Percentiles rank a stretch among this genome's conserved stretches.
phyloP scores from a whole-genome alignment of 2,329 filamentous ascomycete genomes.

The Grosmannia serpens region DNA sequence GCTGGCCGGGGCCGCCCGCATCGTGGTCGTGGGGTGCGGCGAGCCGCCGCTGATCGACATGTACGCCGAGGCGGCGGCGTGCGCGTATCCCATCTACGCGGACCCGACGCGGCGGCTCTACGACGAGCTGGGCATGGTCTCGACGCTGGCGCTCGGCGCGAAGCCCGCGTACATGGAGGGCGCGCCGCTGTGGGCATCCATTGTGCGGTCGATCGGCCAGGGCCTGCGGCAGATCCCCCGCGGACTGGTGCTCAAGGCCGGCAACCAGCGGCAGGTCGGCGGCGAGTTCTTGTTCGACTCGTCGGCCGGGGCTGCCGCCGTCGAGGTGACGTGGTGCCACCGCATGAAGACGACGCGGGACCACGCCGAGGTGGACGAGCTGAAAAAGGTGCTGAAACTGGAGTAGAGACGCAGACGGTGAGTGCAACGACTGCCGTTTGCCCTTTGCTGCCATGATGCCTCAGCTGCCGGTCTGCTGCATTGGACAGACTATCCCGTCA shows the following conservation, averaged over 20 bases:
- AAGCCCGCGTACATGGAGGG: constrained; percentile 54
- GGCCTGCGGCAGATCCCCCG: constrained; percentile 44
- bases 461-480: background rate
- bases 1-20: constrained; percentile 46
- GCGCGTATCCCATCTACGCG: constrained; percentile 65
- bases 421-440: background rate
- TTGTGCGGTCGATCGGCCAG: constrained; percentile 44
- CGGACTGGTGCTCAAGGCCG: constrained; percentile 50
- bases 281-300: constrained; percentile 68
- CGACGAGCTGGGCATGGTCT: constrained; percentile 54
- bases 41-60: constrained; percentile 54
- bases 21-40: constrained; percentile 64
- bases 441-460: too few relatives aligned
- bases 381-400: constrained; percentile 52
- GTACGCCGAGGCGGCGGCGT: constrained; percentile 52
- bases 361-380: constrained; percentile 58
- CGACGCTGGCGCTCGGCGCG: constrained; percentile 46
- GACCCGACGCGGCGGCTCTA: constrained; percentile 60
- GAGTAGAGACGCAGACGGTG: constrained; percentile 7
- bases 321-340: constrained; percentile 61
- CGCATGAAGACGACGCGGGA: constrained; percentile 71
- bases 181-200: constrained; percentile 33
- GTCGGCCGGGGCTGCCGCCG: constrained; percentile 10
- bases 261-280: constrained; percentile 58
- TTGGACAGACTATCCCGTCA: too few relatives aligned